Evolutionary conservation across 331 rosid species (phyloP), one percentile per base, ranked within the genome.

Genomic region (Dryas integrifolia): DNA sequence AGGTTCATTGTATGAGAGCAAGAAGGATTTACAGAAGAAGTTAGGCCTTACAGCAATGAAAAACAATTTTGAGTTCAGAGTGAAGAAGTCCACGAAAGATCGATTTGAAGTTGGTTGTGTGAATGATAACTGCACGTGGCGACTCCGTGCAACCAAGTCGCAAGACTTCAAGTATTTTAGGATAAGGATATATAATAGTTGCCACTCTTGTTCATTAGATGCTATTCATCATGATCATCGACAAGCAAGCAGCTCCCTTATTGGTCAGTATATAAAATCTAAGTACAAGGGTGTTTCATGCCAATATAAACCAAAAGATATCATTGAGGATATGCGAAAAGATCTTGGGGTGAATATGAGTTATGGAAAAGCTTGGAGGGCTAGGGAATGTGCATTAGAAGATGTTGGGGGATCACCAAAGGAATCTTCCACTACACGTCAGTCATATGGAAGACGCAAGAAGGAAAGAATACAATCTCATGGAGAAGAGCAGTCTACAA

Each of bases 171-270:
- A 41, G 9, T 39, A 61, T 52, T 81, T 81, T 38, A 1, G 52
- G 58, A 52, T 77, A 21, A 77, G 68, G 30, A 72, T 26, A 30
- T 72, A 66, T 5, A 43, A 65, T 56, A 46, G 44, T 3, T 15
- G n/a, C 7, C 79, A 77, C 15, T 45, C 82, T 60, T 81, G 85
- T 60, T 53, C 73, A 13, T 3, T 59, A 5, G 82, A 68, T 13
- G 48, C 62, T 16, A 47, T 49, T 24, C 44, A 72, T 66, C 57
- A 45, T 4, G 61, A 18, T 57, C 84, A 71, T 63, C 71, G 69
- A 39, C 85, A 81, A 72, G 85, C 76, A 7, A 77, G 82, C 74
- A 72, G 69, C 64, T 72, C 57, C 68, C 55, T 81, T 30, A 67
- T 81, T 41, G 79, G 65, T 39, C 73, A 81, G 38, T 62, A 49